Conservation (phyloP, 352 stramenopile species). For the Thalassiosira oceanica region DNA sequence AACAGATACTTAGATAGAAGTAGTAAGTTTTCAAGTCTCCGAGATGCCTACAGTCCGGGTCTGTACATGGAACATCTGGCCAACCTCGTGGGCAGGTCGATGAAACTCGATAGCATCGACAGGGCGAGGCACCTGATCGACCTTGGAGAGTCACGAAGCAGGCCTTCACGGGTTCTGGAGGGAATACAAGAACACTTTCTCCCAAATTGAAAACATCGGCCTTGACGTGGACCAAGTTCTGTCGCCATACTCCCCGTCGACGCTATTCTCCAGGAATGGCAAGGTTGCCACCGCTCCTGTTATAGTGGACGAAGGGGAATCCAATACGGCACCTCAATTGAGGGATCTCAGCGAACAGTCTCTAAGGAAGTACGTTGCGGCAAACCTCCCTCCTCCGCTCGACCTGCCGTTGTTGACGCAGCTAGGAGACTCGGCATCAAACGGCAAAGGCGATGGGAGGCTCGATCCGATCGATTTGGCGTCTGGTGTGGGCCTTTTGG, state of each 20-base stretch:
- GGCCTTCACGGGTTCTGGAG: slow-evolving; percentile 80
- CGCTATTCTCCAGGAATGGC: slow-evolving; percentile 67
- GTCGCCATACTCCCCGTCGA: slow-evolving; percentile 56
- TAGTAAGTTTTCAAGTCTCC: too few relatives aligned
- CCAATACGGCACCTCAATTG: slow-evolving; percentile 2
- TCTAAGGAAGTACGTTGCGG: slow-evolving; percentile 27
- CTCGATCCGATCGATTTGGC: slow-evolving; percentile 53
- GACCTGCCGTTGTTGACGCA: slow-evolving; percentile 70
- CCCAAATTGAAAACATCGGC: slow-evolving; percentile 61
- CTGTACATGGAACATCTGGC: too few relatives aligned
- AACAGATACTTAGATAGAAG: too few relatives aligned
- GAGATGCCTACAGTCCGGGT: too few relatives aligned
- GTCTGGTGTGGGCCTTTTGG: slow-evolving; percentile 59
- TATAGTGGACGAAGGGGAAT: slow-evolving; percentile 27
- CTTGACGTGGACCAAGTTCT: slow-evolving; percentile 66
- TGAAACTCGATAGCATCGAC: too few relatives aligned
- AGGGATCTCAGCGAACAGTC: slow-evolving; percentile 16
- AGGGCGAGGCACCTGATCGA: too few relatives aligned
- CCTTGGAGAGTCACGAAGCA: too few relatives aligned
- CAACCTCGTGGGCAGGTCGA: too few relatives aligned
- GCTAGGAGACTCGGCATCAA: slow-evolving; percentile 48
- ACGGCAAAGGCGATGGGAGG: slow-evolving; percentile 1
- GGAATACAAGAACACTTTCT: slow-evolving; percentile 77
- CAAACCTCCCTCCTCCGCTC: slow-evolving; percentile 58
- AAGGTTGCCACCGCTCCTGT: slow-evolving; percentile 70